phyloP scores from a whole-genome alignment of 129 eudicot species.

The Kitagawia praeruptora region DNA sequence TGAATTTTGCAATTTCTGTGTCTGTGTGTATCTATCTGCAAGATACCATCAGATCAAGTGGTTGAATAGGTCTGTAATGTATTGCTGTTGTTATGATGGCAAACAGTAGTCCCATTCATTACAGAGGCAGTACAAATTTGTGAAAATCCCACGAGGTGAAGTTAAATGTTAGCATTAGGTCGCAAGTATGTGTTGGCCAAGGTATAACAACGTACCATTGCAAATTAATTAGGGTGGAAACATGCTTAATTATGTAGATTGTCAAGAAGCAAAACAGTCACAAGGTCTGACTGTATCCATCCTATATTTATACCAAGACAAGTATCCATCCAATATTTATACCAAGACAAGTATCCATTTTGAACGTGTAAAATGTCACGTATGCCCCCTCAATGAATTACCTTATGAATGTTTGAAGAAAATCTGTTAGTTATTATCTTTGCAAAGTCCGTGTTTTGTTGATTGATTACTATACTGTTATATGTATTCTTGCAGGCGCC shows the following conservation, averaged over 20 bases:
- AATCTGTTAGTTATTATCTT: neutral
- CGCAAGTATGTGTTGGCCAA: neutral
- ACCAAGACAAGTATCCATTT: neutral
- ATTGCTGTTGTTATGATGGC: neutral
- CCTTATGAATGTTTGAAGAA: neutral
- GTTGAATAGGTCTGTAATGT: neutral
- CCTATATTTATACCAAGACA: neutral
- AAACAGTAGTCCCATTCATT: neutral
- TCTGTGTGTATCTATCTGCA: neutral
- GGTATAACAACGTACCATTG: neutral
- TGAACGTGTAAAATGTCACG: neutral
- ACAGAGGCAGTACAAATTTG: neutral
- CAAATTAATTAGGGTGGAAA: neutral
- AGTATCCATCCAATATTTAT: neutral
- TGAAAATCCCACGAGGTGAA: neutral
- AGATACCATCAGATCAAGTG: neutral
- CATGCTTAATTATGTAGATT: neutral
- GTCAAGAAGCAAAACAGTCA: neutral
- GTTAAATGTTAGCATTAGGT: neutral
- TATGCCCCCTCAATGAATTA: neutral
- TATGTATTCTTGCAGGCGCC: conserved; percentile 55
- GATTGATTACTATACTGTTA: neutral
- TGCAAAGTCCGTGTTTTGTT: neutral
- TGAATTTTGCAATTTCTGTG: neutral
- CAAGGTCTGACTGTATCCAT: neutral